Percentiles rank a stretch among this genome's conserved stretches.
Evolutionary conservation across 2,329 filamentous ascomycete species (phyloP).

Genomic region (Xylariaceae sp.): DNA sequence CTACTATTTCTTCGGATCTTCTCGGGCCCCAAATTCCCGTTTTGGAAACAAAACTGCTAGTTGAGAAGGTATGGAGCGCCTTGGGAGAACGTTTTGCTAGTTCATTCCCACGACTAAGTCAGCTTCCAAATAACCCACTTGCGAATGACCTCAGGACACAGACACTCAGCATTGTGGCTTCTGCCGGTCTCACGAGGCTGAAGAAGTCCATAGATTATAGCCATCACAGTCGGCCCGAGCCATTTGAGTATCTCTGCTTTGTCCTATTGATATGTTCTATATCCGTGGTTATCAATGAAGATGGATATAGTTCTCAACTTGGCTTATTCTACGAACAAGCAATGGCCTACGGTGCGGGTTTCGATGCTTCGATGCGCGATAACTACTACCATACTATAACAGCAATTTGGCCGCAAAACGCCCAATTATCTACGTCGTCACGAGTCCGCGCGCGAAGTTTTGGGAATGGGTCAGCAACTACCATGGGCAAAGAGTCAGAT

Average conservation of each 20-base stretch:
- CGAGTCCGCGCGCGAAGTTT: constrained; percentile 15
- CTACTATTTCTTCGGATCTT: constrained; percentile 20
- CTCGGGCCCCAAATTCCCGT: constrained; percentile 22
- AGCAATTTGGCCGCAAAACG: constrained; percentile 45
- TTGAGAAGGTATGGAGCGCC: constrained; percentile 41
- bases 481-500: constrained; percentile 42
- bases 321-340: constrained; percentile 44
- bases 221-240: constrained; percentile 30
- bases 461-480: constrained; percentile 25
- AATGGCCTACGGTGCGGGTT: constrained; percentile 38
- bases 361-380: constrained; percentile 35
- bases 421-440: constrained; percentile 28
- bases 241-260: constrained; percentile 46
- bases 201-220: constrained; percentile 37
- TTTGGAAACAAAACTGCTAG: constrained; percentile 36
- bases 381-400: constrained; percentile 42
- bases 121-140: constrained; percentile 39
- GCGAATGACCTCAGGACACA: constrained; percentile 39
- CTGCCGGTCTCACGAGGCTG: constrained; percentile 40
- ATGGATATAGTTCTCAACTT: constrained; percentile 34
- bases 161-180: constrained; percentile 36
- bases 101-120: constrained; percentile 41
- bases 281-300: constrained; percentile 42
- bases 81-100: constrained; percentile 42
- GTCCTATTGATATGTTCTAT: constrained; percentile 49